Conservation (phyloP, 805 yeast genomes). For the Geotrichum ghanense region DNA sequence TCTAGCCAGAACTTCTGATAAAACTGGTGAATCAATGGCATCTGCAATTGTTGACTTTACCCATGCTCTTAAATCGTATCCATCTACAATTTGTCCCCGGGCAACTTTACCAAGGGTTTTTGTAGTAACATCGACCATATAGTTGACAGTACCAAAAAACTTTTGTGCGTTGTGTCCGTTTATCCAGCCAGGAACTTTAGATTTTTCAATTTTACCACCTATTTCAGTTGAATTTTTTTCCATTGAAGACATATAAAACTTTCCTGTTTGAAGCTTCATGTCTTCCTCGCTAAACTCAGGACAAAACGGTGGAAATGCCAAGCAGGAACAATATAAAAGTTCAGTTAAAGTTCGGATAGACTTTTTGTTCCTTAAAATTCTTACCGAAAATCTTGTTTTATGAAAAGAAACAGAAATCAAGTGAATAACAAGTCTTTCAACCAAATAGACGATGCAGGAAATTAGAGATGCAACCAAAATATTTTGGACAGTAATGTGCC, state of each 20-base stretch:
- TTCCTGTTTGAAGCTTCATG: slow-evolving; percentile 12
- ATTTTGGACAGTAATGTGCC: slow-evolving; percentile 28
- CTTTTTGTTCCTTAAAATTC: slow-evolving; percentile 28
- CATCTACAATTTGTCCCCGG: slow-evolving; percentile 5
- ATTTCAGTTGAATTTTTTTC: slow-evolving; percentile 5
- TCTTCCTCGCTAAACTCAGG: slow-evolving; percentile 29
- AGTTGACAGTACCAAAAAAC: slow-evolving; percentile 9
- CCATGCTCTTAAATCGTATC: slow-evolving; percentile 1
- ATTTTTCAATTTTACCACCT: slow-evolving; percentile 3
- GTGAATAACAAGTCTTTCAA: slow-evolving; percentile 28
- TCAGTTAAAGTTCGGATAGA: slow-evolving; percentile 19
- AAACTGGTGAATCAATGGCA: slow-evolving; percentile 21
- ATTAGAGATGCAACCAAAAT: slow-evolving; percentile 28
- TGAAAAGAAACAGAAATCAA: slow-evolving; percentile 30
- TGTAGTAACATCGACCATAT: slow-evolving; percentile 21
- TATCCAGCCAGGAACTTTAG: slow-evolving; percentile 16
- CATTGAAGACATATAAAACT: slow-evolving; percentile 1
- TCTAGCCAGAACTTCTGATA: slow-evolving; percentile 23
- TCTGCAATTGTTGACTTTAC: slow-evolving; percentile 21
- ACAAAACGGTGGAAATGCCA: slow-evolving; percentile 25
- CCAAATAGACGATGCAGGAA: slow-evolving; percentile 25
- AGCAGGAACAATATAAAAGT: slow-evolving; percentile 23
- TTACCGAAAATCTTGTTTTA: slow-evolving; percentile 26
- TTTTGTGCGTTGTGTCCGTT: no score
- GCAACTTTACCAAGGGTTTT: slow-evolving; percentile 16